phyloP scores from a whole-genome alignment of 805 yeast species.

The Jamesozyma spencerorum region DNA sequence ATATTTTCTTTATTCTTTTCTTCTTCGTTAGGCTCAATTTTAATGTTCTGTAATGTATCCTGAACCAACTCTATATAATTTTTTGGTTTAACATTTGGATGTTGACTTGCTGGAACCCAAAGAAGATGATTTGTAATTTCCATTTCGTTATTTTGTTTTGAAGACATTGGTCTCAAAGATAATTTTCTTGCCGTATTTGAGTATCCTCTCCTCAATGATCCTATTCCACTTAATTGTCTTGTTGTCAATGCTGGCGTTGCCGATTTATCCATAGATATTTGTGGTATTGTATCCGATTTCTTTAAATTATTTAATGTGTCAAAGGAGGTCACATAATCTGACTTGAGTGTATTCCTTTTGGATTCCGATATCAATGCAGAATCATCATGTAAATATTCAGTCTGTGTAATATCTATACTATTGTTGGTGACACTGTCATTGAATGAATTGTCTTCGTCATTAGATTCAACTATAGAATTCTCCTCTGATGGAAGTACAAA shows the following conservation, averaged over 20 bases:
- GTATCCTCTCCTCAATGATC: conserved; percentile 18
- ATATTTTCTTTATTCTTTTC: conserved; percentile 2
- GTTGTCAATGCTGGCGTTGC: neutral
- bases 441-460: conserved; percentile 3
- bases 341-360: neutral
- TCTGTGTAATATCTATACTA: conserved; percentile 20
- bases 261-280: neutral
- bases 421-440: conserved; percentile 14
- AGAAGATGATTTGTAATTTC: conserved; percentile 40
- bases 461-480: neutral
- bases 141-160: neutral
- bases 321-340: neutral
- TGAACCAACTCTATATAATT: conserved; percentile 64
- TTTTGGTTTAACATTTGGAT: conserved; percentile 92
- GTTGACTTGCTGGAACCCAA: conserved; percentile 95
- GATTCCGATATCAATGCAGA: conserved; percentile 2
- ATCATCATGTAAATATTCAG: conserved; percentile 21
- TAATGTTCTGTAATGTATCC: conserved; percentile 28
- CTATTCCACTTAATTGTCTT: conserved; percentile 20
- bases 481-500: neutral
- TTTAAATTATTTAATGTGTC: neutral
- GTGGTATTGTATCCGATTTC: neutral
- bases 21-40: conserved; percentile 7
- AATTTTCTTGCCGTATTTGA: conserved; percentile 4
- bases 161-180: conserved; percentile 1